Evolutionary conservation across 2,329 filamentous ascomycete species (phyloP).

Genomic region (Aspergillus viridinutans): DNA sequence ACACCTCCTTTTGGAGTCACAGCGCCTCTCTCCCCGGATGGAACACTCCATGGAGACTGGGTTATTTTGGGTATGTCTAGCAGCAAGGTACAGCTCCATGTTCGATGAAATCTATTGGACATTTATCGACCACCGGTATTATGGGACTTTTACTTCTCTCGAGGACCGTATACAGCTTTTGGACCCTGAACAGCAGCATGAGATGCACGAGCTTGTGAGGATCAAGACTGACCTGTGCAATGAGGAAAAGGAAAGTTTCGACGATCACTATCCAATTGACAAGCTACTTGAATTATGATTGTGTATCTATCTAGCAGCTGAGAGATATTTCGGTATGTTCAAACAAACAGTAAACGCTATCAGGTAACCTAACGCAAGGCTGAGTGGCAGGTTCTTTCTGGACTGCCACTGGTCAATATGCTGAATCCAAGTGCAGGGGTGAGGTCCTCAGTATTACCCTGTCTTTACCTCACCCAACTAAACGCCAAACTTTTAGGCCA

Average conservation of each 20-base stretch:
- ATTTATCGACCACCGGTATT: slow-evolving; percentile 17
- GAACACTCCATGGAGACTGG: slow-evolving; percentile 19
- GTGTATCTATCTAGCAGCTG: neutral
- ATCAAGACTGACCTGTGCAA: neutral
- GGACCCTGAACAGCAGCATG: slow-evolving; percentile 5
- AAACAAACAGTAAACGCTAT: too few species aligned
- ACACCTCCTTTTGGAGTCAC: slow-evolving; percentile 9
- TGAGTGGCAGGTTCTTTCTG: too few species aligned
- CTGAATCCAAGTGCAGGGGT: too few species aligned
- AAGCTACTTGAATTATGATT: neutral
- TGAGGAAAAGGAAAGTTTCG: neutral
- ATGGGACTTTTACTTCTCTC: slow-evolving; percentile 16
- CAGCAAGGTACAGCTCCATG: slow-evolving; percentile 22
- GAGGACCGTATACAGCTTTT: slow-evolving; percentile 17
- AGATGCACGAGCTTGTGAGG: slow-evolving; percentile 2
- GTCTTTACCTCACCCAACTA: too few species aligned
- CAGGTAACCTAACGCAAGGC: too few species aligned
- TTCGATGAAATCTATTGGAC: slow-evolving; percentile 27
- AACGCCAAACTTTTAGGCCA: too few species aligned
- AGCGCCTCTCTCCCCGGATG: slow-evolving; percentile 21
- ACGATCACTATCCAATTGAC: neutral
- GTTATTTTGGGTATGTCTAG: slow-evolving; percentile 24
- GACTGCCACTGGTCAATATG: too few species aligned
- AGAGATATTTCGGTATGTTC: too few species aligned
- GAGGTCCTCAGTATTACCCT: too few species aligned